phyloP scores from a whole-genome alignment of 2,329 filamentous ascomycete species.

The Aspergillus nomiae region DNA sequence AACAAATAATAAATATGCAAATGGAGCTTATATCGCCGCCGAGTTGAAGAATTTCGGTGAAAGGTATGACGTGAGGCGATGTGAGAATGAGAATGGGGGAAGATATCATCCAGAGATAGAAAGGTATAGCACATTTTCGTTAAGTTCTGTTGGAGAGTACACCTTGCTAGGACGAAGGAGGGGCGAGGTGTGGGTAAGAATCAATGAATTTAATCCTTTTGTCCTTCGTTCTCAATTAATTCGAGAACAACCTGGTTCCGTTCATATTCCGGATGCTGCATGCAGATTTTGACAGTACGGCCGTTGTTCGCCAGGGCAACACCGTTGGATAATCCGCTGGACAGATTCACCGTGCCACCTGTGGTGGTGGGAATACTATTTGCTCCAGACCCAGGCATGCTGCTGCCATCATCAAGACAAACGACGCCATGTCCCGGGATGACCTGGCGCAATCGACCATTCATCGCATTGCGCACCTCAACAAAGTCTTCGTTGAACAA shows the following conservation, averaged over 20 bases:
- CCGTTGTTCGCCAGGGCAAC: conserved; percentile 40
- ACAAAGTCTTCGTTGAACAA: conserved; percentile 97
- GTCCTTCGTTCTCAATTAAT: conserved; percentile 87
- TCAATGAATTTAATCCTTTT: conserved; percentile 52
- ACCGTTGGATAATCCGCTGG: conserved; percentile 38
- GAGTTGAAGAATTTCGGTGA: background rate
- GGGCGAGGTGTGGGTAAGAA: background rate
- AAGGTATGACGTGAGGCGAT: background rate
- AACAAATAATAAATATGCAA: background rate
- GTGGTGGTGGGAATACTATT: conserved; percentile 46
- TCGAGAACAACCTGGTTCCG: conserved; percentile 88
- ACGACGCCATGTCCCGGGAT: conserved; percentile 89
- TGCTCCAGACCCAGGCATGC: conserved; percentile 39
- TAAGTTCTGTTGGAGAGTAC: background rate
- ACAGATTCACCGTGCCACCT: conserved; percentile 27
- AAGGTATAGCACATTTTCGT: background rate
- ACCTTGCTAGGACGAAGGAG: background rate
- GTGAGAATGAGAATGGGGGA: background rate
- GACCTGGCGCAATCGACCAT: conserved; percentile 88
- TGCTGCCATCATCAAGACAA: conserved; percentile 78
- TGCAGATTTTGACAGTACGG: conserved; percentile 87
- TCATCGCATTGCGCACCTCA: conserved; percentile 94
- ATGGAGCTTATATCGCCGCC: background rate
- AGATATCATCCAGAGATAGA: background rate
- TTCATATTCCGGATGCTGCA: conserved; percentile 88